Conservation (phyloP, 257 asterid species). For the Solanum chmielewskii region DNA sequence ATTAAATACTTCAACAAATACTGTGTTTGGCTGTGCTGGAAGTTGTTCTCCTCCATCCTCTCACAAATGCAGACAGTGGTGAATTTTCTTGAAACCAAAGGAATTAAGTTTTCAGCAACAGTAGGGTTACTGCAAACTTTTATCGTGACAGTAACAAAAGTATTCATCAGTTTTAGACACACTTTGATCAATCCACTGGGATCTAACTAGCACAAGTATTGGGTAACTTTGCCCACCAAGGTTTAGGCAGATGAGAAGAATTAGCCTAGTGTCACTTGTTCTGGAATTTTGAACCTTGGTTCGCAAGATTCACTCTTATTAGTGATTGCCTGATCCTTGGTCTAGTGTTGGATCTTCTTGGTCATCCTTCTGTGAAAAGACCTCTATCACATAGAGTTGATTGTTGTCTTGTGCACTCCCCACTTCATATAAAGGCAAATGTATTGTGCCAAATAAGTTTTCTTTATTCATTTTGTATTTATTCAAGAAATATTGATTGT, state of each 20-base stretch:
- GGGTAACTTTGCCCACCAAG: background rate
- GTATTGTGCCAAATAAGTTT: background rate
- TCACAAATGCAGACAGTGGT: background rate
- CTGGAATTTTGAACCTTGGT: background rate
- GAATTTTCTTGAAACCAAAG: background rate
- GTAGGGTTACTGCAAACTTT: background rate
- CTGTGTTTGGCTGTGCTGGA: background rate
- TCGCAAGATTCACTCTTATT: background rate
- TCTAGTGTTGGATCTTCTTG: background rate
- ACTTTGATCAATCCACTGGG: background rate
- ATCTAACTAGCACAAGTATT: background rate
- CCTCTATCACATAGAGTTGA: background rate
- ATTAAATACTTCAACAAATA: background rate
- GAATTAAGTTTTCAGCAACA: background rate
- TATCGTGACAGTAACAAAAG: background rate
- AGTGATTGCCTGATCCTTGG: background rate
- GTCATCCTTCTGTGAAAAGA: background rate
- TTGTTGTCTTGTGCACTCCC: background rate
- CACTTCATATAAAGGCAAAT: background rate
- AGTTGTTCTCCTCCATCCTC: background rate
- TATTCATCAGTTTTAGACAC: background rate
- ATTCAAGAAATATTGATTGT: constrained; percentile 3
- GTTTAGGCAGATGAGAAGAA: background rate
- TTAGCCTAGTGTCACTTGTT: background rate
- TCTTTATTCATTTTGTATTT: background rate